phyloP scores from a whole-genome alignment of 176 grass and related monocot species.

The Hordeum marinum region DNA sequence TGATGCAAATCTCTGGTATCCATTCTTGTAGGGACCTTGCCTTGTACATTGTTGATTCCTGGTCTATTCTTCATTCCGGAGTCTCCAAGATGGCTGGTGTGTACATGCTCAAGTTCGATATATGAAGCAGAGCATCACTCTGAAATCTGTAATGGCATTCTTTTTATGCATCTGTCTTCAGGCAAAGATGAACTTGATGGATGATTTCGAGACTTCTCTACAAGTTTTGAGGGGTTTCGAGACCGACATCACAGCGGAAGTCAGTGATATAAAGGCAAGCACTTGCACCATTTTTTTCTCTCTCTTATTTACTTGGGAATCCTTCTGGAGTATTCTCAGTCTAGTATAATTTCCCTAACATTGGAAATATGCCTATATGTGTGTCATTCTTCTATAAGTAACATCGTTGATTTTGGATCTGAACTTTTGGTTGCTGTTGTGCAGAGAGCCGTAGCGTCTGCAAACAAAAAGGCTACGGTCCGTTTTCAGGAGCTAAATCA shows the following conservation, averaged over 20 bases:
- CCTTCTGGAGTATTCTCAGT: background rate
- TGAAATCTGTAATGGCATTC: background rate
- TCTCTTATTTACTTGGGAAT: background rate
- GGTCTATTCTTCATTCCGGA: conserved; percentile 92
- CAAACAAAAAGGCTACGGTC: conserved; percentile 71
- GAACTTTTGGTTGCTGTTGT: background rate
- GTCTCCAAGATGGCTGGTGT: conserved; percentile 97
- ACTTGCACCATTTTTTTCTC: background rate
- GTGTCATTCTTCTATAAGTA: background rate
- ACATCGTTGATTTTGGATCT: background rate
- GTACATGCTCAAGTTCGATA: conserved; percentile 8
- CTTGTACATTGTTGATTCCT: conserved; percentile 83
- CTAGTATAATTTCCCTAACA: background rate
- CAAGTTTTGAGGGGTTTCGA: conserved; percentile 99
- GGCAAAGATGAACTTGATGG: conserved; percentile 91
- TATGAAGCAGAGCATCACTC: background rate
- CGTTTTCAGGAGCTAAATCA: conserved; percentile 71
- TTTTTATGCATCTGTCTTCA: conserved; percentile 14
- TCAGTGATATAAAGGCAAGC: conserved; percentile 84
- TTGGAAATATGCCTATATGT: background rate
- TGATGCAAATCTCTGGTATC: background rate
- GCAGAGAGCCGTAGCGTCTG: conserved; percentile 71
- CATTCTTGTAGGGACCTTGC: conserved; percentile 60
- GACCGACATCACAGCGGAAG: conserved; percentile 76
- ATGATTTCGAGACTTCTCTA: conserved; percentile 83